Evolutionary conservation across 2,329 filamentous ascomycete genomes (phyloP), one percentile per base, ranked within the genome.

Genomic region (Westerdykella aurantiaca): DNA sequence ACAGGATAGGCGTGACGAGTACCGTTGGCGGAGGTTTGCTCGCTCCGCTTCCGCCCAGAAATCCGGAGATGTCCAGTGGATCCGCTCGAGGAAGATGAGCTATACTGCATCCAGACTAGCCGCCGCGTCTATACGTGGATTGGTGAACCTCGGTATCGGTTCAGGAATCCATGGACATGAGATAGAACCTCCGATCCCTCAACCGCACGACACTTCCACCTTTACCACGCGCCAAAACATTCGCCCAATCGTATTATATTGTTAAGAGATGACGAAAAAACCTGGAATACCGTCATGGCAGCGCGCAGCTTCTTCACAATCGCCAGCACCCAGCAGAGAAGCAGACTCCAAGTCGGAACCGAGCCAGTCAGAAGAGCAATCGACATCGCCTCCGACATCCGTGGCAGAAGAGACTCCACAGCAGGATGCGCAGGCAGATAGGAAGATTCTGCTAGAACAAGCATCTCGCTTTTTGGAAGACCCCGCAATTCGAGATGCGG

Each of bases 391-490:
- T 14, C 33, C 45, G 9, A 46, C 43, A 23, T 46, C 14, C 37
- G 21, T 1, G 16, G 11, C 44, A 25, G 22, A 39, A 5, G 47
- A 37, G 45, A 49, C 25, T 29, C 11, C 6, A 41, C 50, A 38
- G 7, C 45, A 7, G 41, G 42, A 21, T 37, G 34, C 34, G 17
- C 48, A 7, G 34, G 41, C 34, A n/a, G 38, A 49, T 12, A 46
- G 46, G 29, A 44, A 51, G n/a, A 38, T 52, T 11, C 42, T 69
- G 31, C 58, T 86, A 31, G 80, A 88, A 13, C 80, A 88, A 60
- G 88, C 89, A 22, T 76, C 78, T 35, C 79, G 75, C 42, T 96
- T 95, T 60, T 76, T 96, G 4, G 73, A 86, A 40, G 84, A 94
- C 47, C 81, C 86, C 6, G 74, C 76, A 16, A 86, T 95, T 45